Evolutionary conservation across 2,329 filamentous ascomycete genomes (phyloP), one percentile per base, ranked within the genome.

Genomic region (Fusarium transvaalense): DNA sequence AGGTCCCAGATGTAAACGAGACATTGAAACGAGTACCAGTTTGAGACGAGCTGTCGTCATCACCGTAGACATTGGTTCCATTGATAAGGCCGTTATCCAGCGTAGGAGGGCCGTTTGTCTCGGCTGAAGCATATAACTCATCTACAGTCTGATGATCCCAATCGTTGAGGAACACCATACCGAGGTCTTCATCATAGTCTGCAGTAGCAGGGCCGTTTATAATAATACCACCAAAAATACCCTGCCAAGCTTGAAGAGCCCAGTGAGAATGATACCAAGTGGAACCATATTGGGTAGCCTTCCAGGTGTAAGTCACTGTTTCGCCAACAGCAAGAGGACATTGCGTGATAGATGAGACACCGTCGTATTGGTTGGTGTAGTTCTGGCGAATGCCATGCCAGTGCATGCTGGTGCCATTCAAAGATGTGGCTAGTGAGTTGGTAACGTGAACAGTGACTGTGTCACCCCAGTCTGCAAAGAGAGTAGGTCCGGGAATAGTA

Each of bases 221-320:
- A 19, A 90, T 77, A 35, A 92, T 85, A 4, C 82, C 83, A 0
- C 89, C 89, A 29, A 86, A 80, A 1, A 90, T 77, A 1, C 89
- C 89, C 56, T 89, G 82, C 76, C 79, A 83, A 0, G 78, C 76
- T 60, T 83, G 81, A 0, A 82, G 71, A 5, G 79, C 80, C 69
- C 86, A 86, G 73, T 91, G 88, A 1, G 84, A 87, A 74, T 91
- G 89, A 55, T 89, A 90, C 85, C 86, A 89, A 4, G 80, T 81
- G 0, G 83, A 79, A 12, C 88, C 85, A 75, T 88, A 85, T 69
- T 85, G 80, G 1, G 82, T 85, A 5, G 84, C 86, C 42, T 81
- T 81, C 78, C 85, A 91, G 4, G 76, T 83, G 77, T 91, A 91
- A 3, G 84, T 88, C 43, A 83, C 81, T 2, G 80, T 80, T 8